Evolutionary conservation across 2,329 filamentous ascomycete genomes (phyloP), one percentile per base, ranked within the genome.

Genomic region (Cladosporium halotolerans): DNA sequence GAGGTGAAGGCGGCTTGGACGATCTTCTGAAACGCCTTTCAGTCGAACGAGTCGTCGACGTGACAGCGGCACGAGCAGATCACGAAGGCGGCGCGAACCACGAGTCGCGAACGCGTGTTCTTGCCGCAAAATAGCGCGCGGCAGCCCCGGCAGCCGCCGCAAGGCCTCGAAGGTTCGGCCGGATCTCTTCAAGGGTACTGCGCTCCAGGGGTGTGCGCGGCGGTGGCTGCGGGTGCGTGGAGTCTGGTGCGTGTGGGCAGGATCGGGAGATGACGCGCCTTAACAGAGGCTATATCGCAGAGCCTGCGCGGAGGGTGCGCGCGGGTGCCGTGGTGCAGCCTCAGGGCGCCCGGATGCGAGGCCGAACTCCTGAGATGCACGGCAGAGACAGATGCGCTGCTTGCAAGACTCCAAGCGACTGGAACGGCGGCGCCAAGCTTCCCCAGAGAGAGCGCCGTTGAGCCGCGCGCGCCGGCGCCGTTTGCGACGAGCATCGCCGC

Each of bases 211-310:
- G 39, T 18, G 14, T 41, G 14, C 39, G 34, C n/a, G 34, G 34
- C 10, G 11, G n/a, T 9, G 7, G 23, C 23, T 5, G 23, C 23
- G 23, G 23, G 23, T 5, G 23, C 23, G 23, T 28, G 23, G 5
- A 28, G 23, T 28, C 5, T 4, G 23, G 23, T 28, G 23, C 23
- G 23, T 28, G 7, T 45, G 23, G n/a, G 18, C 14, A n/a, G 33
- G 23, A 45, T 33, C 46, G 33, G 33, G 18, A 18, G 33, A 33
- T 38, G 18, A 28, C 9, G 13, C 14, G 34, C 23, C 45, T 47
- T 47, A 47, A 39, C 11, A 47, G 34, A 38, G 45, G 45, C 45
- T 47, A 47, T 47, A 47, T n/a, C 45, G 18, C 23, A 49, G 46
- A 49, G 19, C 14, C 28, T 31, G 34, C 34, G 34, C 10, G 5